Conservation (phyloP, 2,329 filamentous ascomycete species). For the Diaporthe vaccinii region DNA sequence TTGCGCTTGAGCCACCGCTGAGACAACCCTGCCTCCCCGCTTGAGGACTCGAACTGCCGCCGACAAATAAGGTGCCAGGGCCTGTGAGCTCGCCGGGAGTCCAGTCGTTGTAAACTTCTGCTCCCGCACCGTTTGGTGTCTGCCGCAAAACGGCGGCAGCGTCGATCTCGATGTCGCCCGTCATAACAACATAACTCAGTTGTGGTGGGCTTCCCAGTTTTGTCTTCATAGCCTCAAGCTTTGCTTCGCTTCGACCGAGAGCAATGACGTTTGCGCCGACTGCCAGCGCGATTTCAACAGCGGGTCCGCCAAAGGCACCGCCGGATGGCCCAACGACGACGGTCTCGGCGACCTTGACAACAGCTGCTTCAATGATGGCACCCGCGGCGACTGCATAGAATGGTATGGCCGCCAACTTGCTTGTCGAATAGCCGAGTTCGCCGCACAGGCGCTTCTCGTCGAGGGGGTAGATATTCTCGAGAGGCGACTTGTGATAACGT, state of each 20-base stretch:
- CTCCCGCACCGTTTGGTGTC: background rate
- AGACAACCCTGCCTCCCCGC: background rate
- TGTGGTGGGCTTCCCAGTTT: background rate
- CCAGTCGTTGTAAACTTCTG: background rate
- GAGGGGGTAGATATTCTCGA: constrained; percentile 46
- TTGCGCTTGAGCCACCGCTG: background rate
- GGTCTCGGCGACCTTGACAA: constrained; percentile 55
- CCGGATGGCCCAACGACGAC: constrained; percentile 58
- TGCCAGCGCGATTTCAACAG: constrained; percentile 55
- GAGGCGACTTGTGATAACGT: constrained; percentile 35
- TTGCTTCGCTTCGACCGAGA: constrained; percentile 54
- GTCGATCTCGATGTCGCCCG: background rate
- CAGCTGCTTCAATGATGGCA: constrained; percentile 54
- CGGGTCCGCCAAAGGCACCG: constrained; percentile 56
- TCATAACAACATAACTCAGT: background rate
- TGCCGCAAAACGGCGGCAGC: background rate
- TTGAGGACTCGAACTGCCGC: background rate
- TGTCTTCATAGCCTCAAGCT: constrained; percentile 47
- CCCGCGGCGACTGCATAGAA: constrained; percentile 55
- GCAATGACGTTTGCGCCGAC: constrained; percentile 62
- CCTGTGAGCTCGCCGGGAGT: background rate
- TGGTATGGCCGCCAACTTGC: constrained; percentile 51
- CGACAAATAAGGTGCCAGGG: background rate
- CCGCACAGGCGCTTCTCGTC: constrained; percentile 43
- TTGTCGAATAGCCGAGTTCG: constrained; percentile 49